A percentile compares a stretch with the other conserved stretches of the same genome.
Evolutionary conservation across 176 grass and related monocot genomes (phyloP).

Genomic region (Triticum urartu): DNA sequence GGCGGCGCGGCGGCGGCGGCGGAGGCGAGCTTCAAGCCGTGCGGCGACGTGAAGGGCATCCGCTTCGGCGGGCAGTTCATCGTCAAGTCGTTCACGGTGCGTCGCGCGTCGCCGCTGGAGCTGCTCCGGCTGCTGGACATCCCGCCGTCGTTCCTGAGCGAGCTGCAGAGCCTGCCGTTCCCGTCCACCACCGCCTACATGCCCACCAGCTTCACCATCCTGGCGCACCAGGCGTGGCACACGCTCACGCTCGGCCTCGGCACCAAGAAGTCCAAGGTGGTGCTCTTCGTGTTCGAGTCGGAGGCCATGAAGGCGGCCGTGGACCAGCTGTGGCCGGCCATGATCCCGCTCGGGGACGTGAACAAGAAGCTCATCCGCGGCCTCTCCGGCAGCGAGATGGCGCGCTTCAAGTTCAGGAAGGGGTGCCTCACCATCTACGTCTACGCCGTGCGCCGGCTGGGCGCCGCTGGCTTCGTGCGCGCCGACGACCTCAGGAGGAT

Average conservation of each 20-base stretch:
- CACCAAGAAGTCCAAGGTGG: slow-evolving; percentile 94
- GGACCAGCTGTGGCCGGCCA: slow-evolving; percentile 78
- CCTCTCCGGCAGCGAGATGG: slow-evolving; percentile 87
- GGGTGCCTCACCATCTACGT: slow-evolving; percentile 98
- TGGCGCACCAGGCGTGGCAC: slow-evolving; percentile 98
- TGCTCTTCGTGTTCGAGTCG: slow-evolving; percentile 93
- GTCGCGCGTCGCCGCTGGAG: slow-evolving; percentile 87
- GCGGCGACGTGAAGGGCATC: slow-evolving; percentile 83
- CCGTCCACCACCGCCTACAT: slow-evolving; percentile 80
- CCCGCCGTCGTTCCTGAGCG: slow-evolving; percentile 81
- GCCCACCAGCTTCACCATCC: slow-evolving; percentile 97
- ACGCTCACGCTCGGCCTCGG: slow-evolving; percentile 93
- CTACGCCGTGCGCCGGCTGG: slow-evolving; percentile 79
- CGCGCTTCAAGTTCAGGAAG: slow-evolving; percentile 94
- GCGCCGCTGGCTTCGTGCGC: slow-evolving; percentile 81
- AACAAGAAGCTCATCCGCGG: slow-evolving; percentile 95
- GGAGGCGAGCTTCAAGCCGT: slow-evolving; percentile 75
- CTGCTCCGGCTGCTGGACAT: slow-evolving; percentile 91
- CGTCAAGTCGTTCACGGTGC: slow-evolving; percentile 95
- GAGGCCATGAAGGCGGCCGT: slow-evolving; percentile 85
- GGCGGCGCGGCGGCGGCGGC: slow-evolving; percentile 36
- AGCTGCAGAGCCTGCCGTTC: slow-evolving; percentile 89
- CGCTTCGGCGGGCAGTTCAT: slow-evolving; percentile 93
- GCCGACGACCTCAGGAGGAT: slow-evolving; percentile 72
- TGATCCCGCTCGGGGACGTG: slow-evolving; percentile 87